phyloP scores from a whole-genome alignment of 169 alveolate species.

The Plasmodium billcollinsi region DNA sequence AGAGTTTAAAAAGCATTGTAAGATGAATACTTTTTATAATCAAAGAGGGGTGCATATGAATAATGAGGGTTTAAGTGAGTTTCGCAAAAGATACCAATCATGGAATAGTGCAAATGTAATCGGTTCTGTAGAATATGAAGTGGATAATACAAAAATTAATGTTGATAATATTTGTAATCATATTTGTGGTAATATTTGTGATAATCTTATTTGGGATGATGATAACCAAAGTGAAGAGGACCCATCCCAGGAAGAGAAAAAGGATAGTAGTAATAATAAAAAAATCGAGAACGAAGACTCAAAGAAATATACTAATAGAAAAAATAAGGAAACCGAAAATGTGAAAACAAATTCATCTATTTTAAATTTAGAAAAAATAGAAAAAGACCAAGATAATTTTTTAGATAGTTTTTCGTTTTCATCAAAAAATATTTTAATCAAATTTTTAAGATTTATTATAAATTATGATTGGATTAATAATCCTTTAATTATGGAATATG shows the following conservation, averaged over 20 bases:
- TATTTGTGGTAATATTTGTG: not conserved
- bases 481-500: constrained; percentile 39
- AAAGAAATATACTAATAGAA: not conserved
- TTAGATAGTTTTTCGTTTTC: constrained; percentile 44
- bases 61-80: not conserved
- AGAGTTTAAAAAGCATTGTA: constrained; percentile 24
- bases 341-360: not conserved
- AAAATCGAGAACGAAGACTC: not conserved
- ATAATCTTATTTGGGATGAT: not conserved
- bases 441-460: constrained; percentile 20
- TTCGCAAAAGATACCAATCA: not conserved
- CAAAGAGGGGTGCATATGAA: not conserved
- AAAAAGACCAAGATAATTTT: not conserved
- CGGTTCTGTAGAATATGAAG: not conserved
- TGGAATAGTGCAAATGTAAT: too few species aligned
- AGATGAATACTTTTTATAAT: not conserved
- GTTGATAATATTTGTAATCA: not conserved
- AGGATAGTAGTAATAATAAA: not conserved
- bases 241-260: not conserved
- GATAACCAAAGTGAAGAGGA: not conserved
- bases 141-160: not conserved
- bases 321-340: not conserved
- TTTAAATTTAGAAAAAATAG: not conserved
- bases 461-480: constrained; percentile 38
- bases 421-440: constrained; percentile 20